Evolutionary conservation across 768 basidiomycete genomes (phyloP), one percentile per base, ranked within the genome.

Genomic region (Podaxis sp.): DNA sequence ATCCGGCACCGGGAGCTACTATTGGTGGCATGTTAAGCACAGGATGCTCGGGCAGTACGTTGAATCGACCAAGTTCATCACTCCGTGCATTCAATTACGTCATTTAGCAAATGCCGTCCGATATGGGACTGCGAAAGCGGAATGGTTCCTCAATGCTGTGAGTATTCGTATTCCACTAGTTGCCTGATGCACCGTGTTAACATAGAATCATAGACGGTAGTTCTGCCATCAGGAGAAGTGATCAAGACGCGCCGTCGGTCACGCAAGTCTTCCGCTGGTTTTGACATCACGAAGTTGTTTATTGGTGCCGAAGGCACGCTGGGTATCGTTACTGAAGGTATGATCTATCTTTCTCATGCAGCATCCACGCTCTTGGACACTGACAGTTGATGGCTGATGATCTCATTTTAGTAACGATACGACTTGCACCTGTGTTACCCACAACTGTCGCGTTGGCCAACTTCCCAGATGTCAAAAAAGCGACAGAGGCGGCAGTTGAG

Each of bases 61-160:
- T 15, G 24, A 40, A 26, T n/a, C 58, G 30, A 10, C 8, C 12
- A 12, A 26, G 55, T 52, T 8, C 44, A 46, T 33, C 33, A 40
- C 2, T 41, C 22, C 4, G 33, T 13, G 4, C 40, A 11, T 8
- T 28, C n/a, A 37, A 0, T 48, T 30, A 28, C 15, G 15, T 55
- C 15, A 10, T 38, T 15, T 62, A 85, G 90, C 90, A 0, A 92
- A 91, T 66, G 90, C 91, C 1, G 91, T 92, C 1, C 78, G 92
- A 24, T 96, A 95, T 70, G 95, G 93, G 10, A 96, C 93, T 6
- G 93, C 93, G 0, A 93, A 89, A 70, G 91, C 80, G 0, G 93
- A 95, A 75, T 95, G 93, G 94, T 93, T 96, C 69, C 77, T 96
- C 46, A 95, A 95, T 67, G 84, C 84, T 24, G 92, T 92, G 69